A percentile compares a stretch with the other conserved stretches of the same genome.
phyloP scores from a whole-genome alignment of 441 rosid species.

The Adansonia grandidieri region DNA sequence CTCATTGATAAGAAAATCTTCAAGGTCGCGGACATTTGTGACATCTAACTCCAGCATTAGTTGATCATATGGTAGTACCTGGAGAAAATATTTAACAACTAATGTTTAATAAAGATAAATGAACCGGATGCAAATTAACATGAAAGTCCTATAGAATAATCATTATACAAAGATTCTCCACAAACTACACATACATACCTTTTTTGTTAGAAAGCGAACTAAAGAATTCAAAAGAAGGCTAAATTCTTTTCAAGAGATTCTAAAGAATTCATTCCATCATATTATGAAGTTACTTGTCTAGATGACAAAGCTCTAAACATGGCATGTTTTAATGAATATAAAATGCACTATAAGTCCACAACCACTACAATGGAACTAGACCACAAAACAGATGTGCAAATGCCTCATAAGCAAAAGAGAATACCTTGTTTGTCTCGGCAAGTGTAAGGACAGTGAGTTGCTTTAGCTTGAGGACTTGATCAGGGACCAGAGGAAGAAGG shows the following conservation, averaged over 20 bases:
- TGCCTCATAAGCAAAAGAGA: neutral
- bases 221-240: neutral
- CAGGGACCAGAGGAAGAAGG: conserved; percentile 68
- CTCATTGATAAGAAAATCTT: conserved; percentile 95
- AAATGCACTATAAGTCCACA: neutral
- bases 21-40: conserved; percentile 91
- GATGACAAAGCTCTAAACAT: neutral
- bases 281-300: neutral
- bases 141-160: neutral
- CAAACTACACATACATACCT: neutral
- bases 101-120: conserved; percentile 10
- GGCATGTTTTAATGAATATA: neutral
- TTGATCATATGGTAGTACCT: conserved; percentile 85
- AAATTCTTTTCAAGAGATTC: neutral
- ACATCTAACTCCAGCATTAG: conserved; percentile 90
- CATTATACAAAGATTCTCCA: neutral
- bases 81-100: conserved; percentile 16
- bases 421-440: conserved; percentile 89
- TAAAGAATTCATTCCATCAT: neutral
- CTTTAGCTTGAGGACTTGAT: conserved; percentile 87
- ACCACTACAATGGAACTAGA: neutral
- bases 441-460: conserved; percentile 95
- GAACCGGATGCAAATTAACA: conserved; percentile 15
- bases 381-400: neutral
- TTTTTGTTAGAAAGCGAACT: neutral